Base-by-base conservation (phyloP, 129 eudicot genomes). In the Heracleum sosnowskyi region DNA sequence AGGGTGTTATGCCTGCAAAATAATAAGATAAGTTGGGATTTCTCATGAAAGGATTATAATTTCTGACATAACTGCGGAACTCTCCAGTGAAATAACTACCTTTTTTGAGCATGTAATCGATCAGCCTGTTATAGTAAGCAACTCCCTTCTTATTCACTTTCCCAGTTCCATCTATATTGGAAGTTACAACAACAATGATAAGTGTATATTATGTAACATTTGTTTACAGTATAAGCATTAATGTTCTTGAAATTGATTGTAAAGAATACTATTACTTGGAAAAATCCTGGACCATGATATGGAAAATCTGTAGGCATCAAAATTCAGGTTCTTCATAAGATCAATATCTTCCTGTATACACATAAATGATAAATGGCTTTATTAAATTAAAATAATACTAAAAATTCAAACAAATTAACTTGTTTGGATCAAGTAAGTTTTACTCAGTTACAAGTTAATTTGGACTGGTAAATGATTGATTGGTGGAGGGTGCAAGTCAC, bases 261-360 rank as follows among this genome's bases (percentile, higher is more conserved):
- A 42, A 18, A 0, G 24, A 74, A 46, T 7, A n/a, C n/a, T n/a
- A 26, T 89, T 87, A 93, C 98, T 84, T 85, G 97, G 98, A 68
- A 93, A 91, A 57, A 93, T 89, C 77, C 98, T 87, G 70, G 96
- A 82, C 98, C 98, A 93, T 69, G 98, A 93, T 74, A 93, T 91
- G 11, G 98, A 93, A 84, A 93, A 93, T 10, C 98, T 86, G 82
- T 93, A 93, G n/a, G 97, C 97, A 49, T 93, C 98, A 22, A 91
- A 89, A 78, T 91, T 89, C 46, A 91, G 86, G 44, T 85, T 84
- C 37, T 77, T 89, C 98, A 91, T 93, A 49, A 91, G 37, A 82
- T 93, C 90, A 45, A 93, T 84, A 79, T 93, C 98, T 81, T 91
- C 97, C 98, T 93, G 87, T 62, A 42, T 57, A 42, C 74, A 75